Evolutionary conservation across 768 basidiomycete species (phyloP).

Genomic region (Dioszegia hungarica): DNA sequence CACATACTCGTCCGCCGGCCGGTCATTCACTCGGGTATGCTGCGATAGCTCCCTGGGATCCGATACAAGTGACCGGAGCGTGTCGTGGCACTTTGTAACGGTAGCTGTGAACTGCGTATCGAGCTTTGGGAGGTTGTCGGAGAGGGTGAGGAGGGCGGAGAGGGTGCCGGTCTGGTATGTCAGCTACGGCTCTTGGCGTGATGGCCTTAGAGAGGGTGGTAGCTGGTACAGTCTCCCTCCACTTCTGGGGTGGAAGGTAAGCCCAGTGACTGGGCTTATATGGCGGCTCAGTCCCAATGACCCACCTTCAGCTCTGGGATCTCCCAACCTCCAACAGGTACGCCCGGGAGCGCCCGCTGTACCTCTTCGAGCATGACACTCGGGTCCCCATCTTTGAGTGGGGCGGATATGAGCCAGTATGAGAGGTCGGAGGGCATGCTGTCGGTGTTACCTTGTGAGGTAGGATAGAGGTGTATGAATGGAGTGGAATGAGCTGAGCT

Average conservation of each 20-base stretch:
- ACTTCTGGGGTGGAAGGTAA: too few relatives aligned
- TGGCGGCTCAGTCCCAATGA: background rate
- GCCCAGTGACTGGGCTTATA: background rate
- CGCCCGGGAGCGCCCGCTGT: conserved; percentile 55
- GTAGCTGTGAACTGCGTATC: conserved; percentile 79
- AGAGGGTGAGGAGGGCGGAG: conserved; percentile 77
- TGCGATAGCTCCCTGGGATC: conserved; percentile 57
- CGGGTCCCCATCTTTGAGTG: conserved; percentile 72
- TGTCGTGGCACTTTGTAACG: conserved; percentile 90
- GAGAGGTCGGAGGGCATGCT: conserved; percentile 91
- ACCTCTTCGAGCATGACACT: conserved; percentile 66
- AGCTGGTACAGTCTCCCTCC: too few relatives aligned
- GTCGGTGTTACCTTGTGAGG: background rate
- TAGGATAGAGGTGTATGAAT: conserved; percentile 1
- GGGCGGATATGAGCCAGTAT: conserved; percentile 86
- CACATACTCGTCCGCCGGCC: conserved; percentile 70
- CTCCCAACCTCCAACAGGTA: conserved; percentile 61
- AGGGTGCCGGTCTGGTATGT: conserved; percentile 79
- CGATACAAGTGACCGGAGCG: conserved; percentile 79
- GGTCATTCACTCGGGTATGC: conserved; percentile 58
- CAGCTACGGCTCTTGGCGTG: background rate
- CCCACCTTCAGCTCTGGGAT: conserved; percentile 88
- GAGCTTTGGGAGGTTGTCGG: conserved; percentile 88
- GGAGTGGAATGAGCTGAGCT: background rate
- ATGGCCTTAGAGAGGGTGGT: too few relatives aligned